Evolutionary conservation across 2,329 filamentous ascomycete genomes (phyloP).

Genomic region (Nemania serpens): DNA sequence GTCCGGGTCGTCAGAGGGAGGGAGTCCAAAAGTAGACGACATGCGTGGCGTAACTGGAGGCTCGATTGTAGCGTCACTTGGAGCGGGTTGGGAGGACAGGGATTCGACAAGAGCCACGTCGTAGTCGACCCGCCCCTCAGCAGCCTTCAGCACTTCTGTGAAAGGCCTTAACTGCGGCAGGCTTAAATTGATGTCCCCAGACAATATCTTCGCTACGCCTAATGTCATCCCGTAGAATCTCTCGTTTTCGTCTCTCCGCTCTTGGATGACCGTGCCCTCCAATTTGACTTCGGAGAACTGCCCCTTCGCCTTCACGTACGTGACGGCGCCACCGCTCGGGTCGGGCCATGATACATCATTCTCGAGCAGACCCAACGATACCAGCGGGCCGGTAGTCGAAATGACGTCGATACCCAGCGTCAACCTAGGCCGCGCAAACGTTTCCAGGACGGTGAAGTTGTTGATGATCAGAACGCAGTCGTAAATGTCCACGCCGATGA

Average conservation of each 20-base stretch:
- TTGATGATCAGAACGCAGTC: constrained; percentile 95
- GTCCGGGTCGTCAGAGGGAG: constrained; percentile 80
- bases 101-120: constrained; percentile 69
- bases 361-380: constrained; percentile 56
- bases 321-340: constrained; percentile 59
- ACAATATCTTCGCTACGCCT: constrained; percentile 60
- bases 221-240: constrained; percentile 58
- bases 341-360: constrained; percentile 57
- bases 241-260: constrained; percentile 64
- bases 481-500: constrained; percentile 92
- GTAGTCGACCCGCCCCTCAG: constrained; percentile 79
- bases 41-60: constrained; percentile 46
- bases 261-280: constrained; percentile 60
- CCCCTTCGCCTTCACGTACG: constrained; percentile 63
- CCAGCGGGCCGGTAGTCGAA: constrained; percentile 76
- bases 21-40: constrained; percentile 73
- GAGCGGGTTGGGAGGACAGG: constrained; percentile 69
- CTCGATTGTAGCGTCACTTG: constrained; percentile 70
- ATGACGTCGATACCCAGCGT: constrained; percentile 83
- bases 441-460: constrained; percentile 79
- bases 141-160: constrained; percentile 83
- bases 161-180: constrained; percentile 63
- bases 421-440: constrained; percentile 78
- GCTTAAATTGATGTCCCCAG: constrained; percentile 59
- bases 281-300: constrained; percentile 60